Evolutionary conservation across 805 yeast genomes (phyloP).

Genomic region (Candida maltosa): DNA sequence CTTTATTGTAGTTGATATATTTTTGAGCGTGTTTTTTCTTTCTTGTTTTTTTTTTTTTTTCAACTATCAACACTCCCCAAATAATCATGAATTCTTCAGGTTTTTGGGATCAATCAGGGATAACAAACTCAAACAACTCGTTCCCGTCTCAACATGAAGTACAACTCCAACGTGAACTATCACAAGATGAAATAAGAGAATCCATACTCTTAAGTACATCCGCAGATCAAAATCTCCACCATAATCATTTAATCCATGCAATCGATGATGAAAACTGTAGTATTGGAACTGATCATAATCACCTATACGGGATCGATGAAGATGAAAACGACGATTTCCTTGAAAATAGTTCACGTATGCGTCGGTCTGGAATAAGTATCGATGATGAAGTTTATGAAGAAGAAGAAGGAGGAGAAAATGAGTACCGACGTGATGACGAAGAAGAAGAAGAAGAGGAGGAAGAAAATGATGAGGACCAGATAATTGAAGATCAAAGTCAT

Average conservation of each 20-base stretch:
- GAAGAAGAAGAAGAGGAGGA: conserved; percentile 12
- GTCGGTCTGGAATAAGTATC: too few relatives aligned
- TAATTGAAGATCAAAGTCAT: conserved; percentile 4
- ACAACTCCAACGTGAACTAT: conserved; percentile 2
- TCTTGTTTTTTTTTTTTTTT: too few relatives aligned
- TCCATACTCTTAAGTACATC: conserved; percentile 3
- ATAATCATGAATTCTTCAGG: conserved; percentile 23
- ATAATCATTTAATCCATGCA: conserved; percentile 4
- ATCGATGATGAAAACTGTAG: conserved; percentile 3
- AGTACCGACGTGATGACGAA: conserved; percentile 5
- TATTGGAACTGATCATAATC: background rate
- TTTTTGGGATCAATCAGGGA: conserved; percentile 19
- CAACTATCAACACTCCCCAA: too few relatives aligned
- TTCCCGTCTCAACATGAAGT: conserved; percentile 6
- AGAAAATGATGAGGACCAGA: conserved; percentile 8
- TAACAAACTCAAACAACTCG: background rate
- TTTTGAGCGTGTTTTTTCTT: too few relatives aligned
- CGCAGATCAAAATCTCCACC: background rate
- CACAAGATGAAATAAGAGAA: conserved; percentile 8
- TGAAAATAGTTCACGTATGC: background rate
- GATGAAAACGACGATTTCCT: conserved; percentile 3
- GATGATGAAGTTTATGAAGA: too few relatives aligned
- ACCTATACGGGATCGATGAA: background rate
- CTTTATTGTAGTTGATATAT: too few relatives aligned
- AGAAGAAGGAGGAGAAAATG: background rate